These are phyloP conservation scores for Plasmodium coatneyi DNA, from an alignment of 169 alveolate species.

Conservation along the genomic window DNA sequence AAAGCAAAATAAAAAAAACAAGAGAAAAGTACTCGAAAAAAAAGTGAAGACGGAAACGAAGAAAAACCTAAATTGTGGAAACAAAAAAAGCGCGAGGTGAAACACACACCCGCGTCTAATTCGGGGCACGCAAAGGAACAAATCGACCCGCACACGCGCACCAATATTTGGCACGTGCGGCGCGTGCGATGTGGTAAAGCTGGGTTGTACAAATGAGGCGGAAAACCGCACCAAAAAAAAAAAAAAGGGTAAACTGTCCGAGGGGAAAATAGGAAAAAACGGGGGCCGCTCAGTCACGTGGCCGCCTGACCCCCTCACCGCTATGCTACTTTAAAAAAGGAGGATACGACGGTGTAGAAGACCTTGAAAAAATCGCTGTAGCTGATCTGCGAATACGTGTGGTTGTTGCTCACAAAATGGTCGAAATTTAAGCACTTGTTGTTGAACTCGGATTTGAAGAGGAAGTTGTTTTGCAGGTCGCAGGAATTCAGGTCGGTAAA, in stretches of 20 bases:
- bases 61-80: not conserved
- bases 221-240: not conserved
- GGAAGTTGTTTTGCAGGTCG: constrained; percentile 18
- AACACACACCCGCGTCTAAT: not conserved
- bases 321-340: constrained; percentile 31
- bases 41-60: not conserved
- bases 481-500: constrained; percentile 3
- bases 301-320: not conserved
- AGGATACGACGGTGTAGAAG: constrained; percentile 14
- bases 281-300: not conserved
- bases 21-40: not conserved
- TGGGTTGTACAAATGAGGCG: not conserved
- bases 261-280: not conserved
- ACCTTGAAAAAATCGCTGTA: constrained; percentile 32
- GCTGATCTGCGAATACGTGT: constrained; percentile 39
- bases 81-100: not conserved
- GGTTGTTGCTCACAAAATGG: constrained; percentile 18
- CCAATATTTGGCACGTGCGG: not conserved
- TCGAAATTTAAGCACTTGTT: constrained; percentile 51
- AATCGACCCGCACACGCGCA: not conserved
- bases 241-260: not conserved
- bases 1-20: constrained; percentile 2
- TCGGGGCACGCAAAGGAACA: not conserved
- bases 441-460: constrained; percentile 26
- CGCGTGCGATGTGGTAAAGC: not conserved